Evolutionary conservation across 805 yeast genomes (phyloP).

Genomic region (Wickerhamiella sergipiensis): DNA sequence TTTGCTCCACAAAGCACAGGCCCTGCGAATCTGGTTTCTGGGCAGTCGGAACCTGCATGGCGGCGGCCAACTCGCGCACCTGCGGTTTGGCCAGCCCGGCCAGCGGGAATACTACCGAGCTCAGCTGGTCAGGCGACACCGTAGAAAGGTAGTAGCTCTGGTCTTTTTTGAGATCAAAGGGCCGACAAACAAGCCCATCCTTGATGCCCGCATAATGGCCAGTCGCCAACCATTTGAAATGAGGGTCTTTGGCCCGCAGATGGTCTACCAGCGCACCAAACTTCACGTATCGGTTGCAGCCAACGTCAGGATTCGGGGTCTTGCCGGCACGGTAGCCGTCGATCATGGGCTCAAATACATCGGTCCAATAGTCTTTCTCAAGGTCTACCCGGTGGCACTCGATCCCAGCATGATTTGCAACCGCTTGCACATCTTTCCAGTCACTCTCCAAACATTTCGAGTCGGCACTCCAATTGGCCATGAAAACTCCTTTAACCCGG

Average conservation of each 20-base stretch:
- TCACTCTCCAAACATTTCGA: slow-evolving; percentile 71
- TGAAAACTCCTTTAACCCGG: slow-evolving; percentile 70
- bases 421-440: slow-evolving; percentile 69
- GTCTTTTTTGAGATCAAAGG: slow-evolving; percentile 52
- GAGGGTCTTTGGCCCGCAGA: slow-evolving; percentile 9
- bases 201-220: slow-evolving; percentile 35
- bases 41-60: slow-evolving; percentile 35
- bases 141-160: slow-evolving; percentile 84
- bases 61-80: slow-evolving; percentile 53
- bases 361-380: slow-evolving; percentile 84
- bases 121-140: slow-evolving; percentile 34
- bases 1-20: slow-evolving; percentile 70
- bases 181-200: slow-evolving; percentile 26
- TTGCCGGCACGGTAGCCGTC: slow-evolving; percentile 51
- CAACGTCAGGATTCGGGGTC: slow-evolving; percentile 92
- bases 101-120: slow-evolving; percentile 57
- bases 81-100: slow-evolving; percentile 67
- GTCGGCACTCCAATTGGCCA: slow-evolving; percentile 71
- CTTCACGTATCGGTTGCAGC: slow-evolving; percentile 74
- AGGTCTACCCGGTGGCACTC: slow-evolving; percentile 68
- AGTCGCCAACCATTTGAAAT: slow-evolving; percentile 68
- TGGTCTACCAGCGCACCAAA: slow-evolving; percentile 60
- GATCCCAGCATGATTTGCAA: slow-evolving; percentile 46
- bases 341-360: slow-evolving; percentile 88
- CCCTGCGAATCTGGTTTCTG: slow-evolving; percentile 91